These are phyloP conservation scores for Peronospora destructor DNA, from an alignment of 352 stramenopile species.

Conservation along the genomic window DNA sequence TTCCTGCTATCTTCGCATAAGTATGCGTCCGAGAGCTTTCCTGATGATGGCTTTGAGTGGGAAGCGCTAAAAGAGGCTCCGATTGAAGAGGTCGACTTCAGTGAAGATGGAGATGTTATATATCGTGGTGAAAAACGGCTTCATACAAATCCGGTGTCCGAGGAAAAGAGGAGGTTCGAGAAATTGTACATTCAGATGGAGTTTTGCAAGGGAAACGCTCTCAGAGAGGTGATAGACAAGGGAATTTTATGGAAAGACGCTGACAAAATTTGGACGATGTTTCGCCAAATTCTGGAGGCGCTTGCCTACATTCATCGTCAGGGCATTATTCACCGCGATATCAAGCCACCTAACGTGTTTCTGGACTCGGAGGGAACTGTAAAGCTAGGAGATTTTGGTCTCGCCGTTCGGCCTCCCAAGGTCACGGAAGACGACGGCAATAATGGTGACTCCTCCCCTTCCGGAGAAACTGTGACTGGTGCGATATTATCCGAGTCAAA, in stretches of 20 bases:
- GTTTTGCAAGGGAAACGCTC: conserved; percentile 90
- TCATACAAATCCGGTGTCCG: conserved; percentile 16
- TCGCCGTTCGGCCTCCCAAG: conserved; percentile 82
- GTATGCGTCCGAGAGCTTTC: conserved; percentile 31
- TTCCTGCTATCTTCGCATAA: conserved; percentile 31
- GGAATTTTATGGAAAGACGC: conserved; percentile 66
- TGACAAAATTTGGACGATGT: conserved; percentile 90
- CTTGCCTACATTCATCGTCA: conserved; percentile 92
- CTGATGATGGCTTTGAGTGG: conserved; percentile 68
- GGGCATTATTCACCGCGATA: conserved; percentile 90
- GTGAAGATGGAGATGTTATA: conserved; percentile 22
- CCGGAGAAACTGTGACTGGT: conserved; percentile 20
- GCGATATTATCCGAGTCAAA: conserved; percentile 44
- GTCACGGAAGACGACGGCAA: conserved; percentile 35
- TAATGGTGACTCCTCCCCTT: conserved; percentile 16
- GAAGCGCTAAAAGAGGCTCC: conserved; percentile 53
- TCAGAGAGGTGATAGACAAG: conserved; percentile 93
- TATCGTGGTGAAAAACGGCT: conserved; percentile 14
- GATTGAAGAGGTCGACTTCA: conserved; percentile 33
- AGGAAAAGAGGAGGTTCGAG: conserved; percentile 48
- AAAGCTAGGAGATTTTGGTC: conserved; percentile 92
- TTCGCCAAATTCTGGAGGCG: conserved; percentile 92
- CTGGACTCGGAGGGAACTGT: conserved; percentile 89
- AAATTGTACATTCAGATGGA: conserved; percentile 94
- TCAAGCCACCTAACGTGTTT: conserved; percentile 92